Evolutionary conservation across 192 early-diverging fungal genomes (phyloP), one percentile per base, ranked within the genome.

Genomic region (Mortierella alpina): DNA sequence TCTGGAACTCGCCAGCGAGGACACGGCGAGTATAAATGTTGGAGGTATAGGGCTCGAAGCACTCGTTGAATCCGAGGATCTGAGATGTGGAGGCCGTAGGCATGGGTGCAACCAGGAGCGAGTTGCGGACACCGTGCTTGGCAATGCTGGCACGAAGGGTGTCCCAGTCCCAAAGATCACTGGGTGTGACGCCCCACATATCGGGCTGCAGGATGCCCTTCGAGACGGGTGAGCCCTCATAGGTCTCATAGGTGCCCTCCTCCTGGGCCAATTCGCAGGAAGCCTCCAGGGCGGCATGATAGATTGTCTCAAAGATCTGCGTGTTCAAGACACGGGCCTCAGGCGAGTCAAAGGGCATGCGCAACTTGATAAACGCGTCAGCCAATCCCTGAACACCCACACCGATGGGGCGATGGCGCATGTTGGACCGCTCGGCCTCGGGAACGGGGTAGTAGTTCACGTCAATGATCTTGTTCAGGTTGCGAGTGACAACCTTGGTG

Each of bases 1-100:
- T 89, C 82, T 99, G 97, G 90, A 99, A 99, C 85, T 99, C 97
- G 42, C 97, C 97, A 23, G 95, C 93, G 48, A 99, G 82, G 5
- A 98, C 97, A 59, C 97, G 95, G 45, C 97, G 91, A n/a, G 95
- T 97, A 87, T 97, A 99, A 53, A 99, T 91, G 86, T 99, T 99
- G 82, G 88, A 91, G 40, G 92, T 95, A 59, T 94, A 96, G 13
- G 93, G 94, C 82, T 93, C 97, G 72, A 97, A 99, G 77, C 95
- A 96, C 87, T 99, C 97, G 85, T 99, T 99, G 89, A 93, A 94
- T 22, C 97, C 97, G 7, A 99, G 86, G 72, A 99, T 99, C 84
- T 99, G 97, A 20, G 93, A 95, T 4, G 97, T 99, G 3, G 94
- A 95, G 1, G 97, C 97, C 0, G 97, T 99, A 4, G 97, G 97